These are phyloP conservation scores for Rutidosis leptorrhynchoides DNA, from an alignment of 129 eudicot genomes.

Conservation along the genomic window DNA sequence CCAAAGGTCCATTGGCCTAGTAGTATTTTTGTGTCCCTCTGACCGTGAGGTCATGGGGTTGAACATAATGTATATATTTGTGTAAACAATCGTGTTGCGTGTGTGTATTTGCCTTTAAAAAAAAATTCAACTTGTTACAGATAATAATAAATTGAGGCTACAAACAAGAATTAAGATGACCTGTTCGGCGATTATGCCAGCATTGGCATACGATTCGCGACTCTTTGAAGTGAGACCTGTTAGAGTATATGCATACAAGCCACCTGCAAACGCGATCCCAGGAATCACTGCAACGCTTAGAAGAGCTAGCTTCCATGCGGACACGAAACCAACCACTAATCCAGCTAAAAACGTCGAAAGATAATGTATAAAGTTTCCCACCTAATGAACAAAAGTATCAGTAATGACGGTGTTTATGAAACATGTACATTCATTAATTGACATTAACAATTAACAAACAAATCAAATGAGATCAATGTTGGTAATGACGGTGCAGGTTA, in stretches of 20 bases:
- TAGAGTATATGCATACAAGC: slow-evolving; percentile 88
- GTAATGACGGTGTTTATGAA: background rate
- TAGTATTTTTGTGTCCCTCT: too few species aligned
- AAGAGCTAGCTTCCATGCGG: slow-evolving; percentile 96
- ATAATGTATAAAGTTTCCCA: slow-evolving; percentile 96
- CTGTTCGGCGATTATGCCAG: slow-evolving; percentile 97
- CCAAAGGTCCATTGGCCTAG: too few species aligned
- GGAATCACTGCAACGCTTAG: slow-evolving; percentile 97
- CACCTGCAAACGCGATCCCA: slow-evolving; percentile 98
- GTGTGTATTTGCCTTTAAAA: too few species aligned
- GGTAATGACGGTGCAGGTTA: slow-evolving; percentile 7
- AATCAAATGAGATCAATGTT: background rate
- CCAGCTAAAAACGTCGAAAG: slow-evolving; percentile 97
- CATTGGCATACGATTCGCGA: slow-evolving; percentile 95
- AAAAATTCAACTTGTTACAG: background rate
- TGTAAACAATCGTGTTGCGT: too few species aligned
- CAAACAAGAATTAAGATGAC: slow-evolving; percentile 33
- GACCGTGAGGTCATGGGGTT: too few species aligned
- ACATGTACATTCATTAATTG: background rate
- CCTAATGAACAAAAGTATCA: slow-evolving; percentile 35
- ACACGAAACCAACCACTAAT: slow-evolving; percentile 97
- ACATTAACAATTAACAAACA: background rate
- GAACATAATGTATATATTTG: too few species aligned
- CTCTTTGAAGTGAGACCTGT: slow-evolving; percentile 98
- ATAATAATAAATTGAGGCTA: background rate